These are phyloP conservation scores for Arabidopsis hybrid DNA, from an alignment of 441 rosid genomes.

Conservation along the genomic window DNA sequence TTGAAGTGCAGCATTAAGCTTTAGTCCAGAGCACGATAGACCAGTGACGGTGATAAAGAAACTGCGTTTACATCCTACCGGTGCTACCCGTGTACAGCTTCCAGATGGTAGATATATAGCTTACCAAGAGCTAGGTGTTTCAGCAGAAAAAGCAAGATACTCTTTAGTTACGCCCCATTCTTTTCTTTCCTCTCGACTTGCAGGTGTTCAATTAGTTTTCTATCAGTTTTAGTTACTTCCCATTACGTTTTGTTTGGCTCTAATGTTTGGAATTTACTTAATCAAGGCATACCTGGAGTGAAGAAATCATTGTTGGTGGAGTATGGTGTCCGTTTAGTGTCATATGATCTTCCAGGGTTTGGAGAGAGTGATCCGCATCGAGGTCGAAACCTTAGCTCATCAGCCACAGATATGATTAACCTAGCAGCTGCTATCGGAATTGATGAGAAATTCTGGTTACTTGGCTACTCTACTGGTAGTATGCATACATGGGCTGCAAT, in stretches of 20 bases:
- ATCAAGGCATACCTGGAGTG: constrained; percentile 80
- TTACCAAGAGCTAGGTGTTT: constrained; percentile 77
- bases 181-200: constrained; percentile 91
- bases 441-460: constrained; percentile 65
- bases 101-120: constrained; percentile 95
- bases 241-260: constrained; percentile 1
- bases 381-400: constrained; percentile 65
- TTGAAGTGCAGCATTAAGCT: constrained; percentile 65
- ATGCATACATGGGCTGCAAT: constrained; percentile 78
- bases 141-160: constrained; percentile 76
- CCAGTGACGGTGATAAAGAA: constrained; percentile 52
- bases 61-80: constrained; percentile 71
- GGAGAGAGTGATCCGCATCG: constrained; percentile 85
- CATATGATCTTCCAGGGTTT: constrained; percentile 83
- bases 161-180: constrained; percentile 79
- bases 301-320: constrained; percentile 74
- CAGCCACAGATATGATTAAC: constrained; percentile 64
- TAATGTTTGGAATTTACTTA: constrained; percentile 27
- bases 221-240: constrained; percentile 24
- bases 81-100: constrained; percentile 70
- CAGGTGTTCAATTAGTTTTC: constrained; percentile 54
- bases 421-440: constrained; percentile 64
- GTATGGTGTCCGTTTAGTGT: constrained; percentile 68
- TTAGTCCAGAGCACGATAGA: constrained; percentile 52
- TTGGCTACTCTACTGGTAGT: constrained; percentile 70